Base-by-base conservation (phyloP, 1,284 basidiomycete species). In the Phylloporus sp. region DNA sequence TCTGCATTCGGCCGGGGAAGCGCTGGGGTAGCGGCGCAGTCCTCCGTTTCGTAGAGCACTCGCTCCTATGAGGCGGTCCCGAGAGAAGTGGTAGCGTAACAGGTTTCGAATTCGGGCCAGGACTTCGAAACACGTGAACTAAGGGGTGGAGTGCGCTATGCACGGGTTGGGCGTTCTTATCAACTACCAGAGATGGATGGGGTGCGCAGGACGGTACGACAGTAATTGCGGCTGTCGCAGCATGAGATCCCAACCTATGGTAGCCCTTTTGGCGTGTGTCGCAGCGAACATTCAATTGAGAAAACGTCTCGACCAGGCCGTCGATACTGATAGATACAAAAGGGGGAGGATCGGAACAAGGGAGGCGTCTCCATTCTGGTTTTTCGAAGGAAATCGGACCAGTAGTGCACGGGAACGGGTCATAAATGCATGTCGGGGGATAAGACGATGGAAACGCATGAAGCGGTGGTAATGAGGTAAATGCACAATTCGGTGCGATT, bases 241-340 rank as follows among this genome's bases (percentile, higher is more conserved):
- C 70, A 0, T 60, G 29, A 0, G 71, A 62, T 20, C 31, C 55
- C 12, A 26, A 15, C 24, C 34, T 44, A 10, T 15, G 24, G 44
- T 57, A 12, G 31, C 46, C 61, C 29, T 46, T 59, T 2, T 24
- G 26, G 5, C 32, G 62, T 26, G 37, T 15, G 24, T 55, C 68
- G 20, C 50, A 66, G 44, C 72, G 60, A 7, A 73, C 62, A 39
- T 50, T 73, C 7, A 74, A 18, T 18, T 2, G 58, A 52, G 67
- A 65, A 56, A 73, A 70, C 17, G 0, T 60, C 37, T 68, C 69
- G 0, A 54, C 31, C 1, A 74, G 7, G 15, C 72, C 64, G 0
- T 70, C 60, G 2, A 71, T 22, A 15, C 8, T 32, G 1, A 4
- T 29, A n/a, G n/a, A n/a, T n/a, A n/a, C n/a, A n/a, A n/a, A n/a